Conservation (phyloP, 495 filamentous ascomycete genomes). For the Trichoderma gamsii region DNA sequence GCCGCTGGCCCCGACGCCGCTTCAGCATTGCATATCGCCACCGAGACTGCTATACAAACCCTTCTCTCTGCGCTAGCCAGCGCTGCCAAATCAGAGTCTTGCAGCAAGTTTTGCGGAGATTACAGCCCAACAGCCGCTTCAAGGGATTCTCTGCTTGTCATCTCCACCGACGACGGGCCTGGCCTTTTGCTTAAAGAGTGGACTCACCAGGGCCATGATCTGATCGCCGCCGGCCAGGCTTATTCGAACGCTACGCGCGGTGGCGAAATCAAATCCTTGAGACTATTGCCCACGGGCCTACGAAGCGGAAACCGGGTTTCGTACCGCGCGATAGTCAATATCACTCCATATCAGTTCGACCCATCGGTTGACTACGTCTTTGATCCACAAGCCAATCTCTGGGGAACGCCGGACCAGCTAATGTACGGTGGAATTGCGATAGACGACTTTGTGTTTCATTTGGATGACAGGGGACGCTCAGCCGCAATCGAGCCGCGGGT, state of each 20-base stretch:
- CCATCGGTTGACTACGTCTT: not conserved
- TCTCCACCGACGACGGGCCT: slow-evolving; percentile 38
- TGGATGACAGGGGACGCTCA: not conserved
- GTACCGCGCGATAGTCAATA: not conserved
- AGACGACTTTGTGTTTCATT: slow-evolving; percentile 3
- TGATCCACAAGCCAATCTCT: not conserved
- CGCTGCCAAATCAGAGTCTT: slow-evolving; percentile 38
- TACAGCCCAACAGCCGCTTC: slow-evolving; percentile 26
- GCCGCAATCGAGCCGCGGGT: not conserved
- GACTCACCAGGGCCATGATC: slow-evolving; percentile 1
- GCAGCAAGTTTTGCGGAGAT: slow-evolving; percentile 29
- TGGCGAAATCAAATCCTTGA: not conserved
- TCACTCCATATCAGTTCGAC: not conserved
- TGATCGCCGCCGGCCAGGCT: not conserved
- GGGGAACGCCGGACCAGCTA: not conserved
- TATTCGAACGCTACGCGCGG: not conserved
- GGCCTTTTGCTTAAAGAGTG: slow-evolving; percentile 36
- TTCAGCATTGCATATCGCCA: slow-evolving; percentile 18
- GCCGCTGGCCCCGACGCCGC: slow-evolving; percentile 33
- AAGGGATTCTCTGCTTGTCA: slow-evolving; percentile 38
- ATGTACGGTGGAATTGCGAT: not conserved
- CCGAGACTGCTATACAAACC: slow-evolving; percentile 27
- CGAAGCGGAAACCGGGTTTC: not conserved
- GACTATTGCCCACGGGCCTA: not conserved
- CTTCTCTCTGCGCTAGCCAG: slow-evolving; percentile 42